Evolutionary conservation across 163 green algal genomes (phyloP).

Genomic region (Scenedesmus sp.): DNA sequence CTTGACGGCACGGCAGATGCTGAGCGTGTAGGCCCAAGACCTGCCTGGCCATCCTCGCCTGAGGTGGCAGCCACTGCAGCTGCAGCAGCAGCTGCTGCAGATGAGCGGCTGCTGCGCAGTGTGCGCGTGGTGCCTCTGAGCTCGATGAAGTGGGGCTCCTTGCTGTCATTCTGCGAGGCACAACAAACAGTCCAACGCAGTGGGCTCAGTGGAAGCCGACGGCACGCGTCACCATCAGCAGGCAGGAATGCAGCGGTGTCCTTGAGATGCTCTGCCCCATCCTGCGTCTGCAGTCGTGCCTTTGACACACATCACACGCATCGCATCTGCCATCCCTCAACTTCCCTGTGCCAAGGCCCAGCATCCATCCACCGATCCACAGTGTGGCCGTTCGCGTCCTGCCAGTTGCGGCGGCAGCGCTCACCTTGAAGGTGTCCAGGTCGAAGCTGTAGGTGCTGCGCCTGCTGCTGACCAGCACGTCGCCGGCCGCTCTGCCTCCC

Average conservation of each 20-base stretch:
- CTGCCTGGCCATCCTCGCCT: not conserved
- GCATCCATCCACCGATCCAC: too few relatives aligned
- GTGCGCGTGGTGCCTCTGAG: constrained; percentile 8
- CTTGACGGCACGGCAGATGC: not conserved
- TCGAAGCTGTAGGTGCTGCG: constrained; percentile 16
- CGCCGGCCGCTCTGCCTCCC: not conserved
- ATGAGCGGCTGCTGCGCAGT: not conserved
- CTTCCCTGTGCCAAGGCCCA: not conserved
- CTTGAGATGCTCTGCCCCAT: too few relatives aligned
- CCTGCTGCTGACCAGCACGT: not conserved
- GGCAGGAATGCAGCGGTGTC: too few relatives aligned
- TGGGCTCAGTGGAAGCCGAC: too few relatives aligned
- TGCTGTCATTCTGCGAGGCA: constrained; percentile 17
- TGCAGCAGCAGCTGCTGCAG: not conserved
- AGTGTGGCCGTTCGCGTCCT: too few relatives aligned
- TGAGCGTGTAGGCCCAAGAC: not conserved
- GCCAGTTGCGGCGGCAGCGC: too few relatives aligned
- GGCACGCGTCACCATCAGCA: too few relatives aligned
- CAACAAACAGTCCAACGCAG: too few relatives aligned
- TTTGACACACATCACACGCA: too few relatives aligned
- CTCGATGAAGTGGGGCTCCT: constrained; percentile 19
- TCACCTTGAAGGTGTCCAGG: constrained; percentile 41
- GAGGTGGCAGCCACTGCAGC: not conserved
- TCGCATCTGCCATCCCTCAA: too few relatives aligned
- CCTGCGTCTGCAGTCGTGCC: too few relatives aligned